Base-by-base conservation (phyloP, 352 stramenopile genomes). In the Phytophthora colocasiae region DNA sequence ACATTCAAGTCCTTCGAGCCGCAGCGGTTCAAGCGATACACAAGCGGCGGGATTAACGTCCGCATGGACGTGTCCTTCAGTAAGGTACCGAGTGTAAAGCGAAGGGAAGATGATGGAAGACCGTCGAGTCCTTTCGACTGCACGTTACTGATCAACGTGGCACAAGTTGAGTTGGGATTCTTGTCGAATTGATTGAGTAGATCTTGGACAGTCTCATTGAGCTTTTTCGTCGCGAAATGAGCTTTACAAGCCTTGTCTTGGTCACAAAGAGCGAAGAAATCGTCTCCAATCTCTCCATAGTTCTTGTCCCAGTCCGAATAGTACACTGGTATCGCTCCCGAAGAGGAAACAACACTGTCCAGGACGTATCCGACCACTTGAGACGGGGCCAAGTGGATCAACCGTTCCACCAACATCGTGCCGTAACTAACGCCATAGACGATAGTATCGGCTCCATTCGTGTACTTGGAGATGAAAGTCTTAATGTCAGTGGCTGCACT, bases 401-500 rank as follows among this genome's bases (percentile, higher is more conserved):
- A 32, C 0, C 80, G 73, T 34, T 87, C 75, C 6, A 78, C 67
- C 12, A 87, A 55, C 31, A 67, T 79, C 22, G 80, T 78, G 32
- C 78, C 78, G 58, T 89, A 89, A 69, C 80, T 85, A 7, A 80
- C 62, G n/a, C 78, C 81, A 26, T 88, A 84, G 6, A 88, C 55
- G 15, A 70, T 83, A 4, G 62, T 71, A 9, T 73, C 51, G 0
- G 12, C 43, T 6, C 27, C 56, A 29, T 66, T 77, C n/a, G 54
- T 63, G 19, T 66, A 63, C 45, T 40, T 64, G 3, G 54, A 55
- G 24, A 77, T 69, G 45, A 77, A 72, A 10, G 44, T 61, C 2
- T 26, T 36, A 3, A 83, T 8, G 19, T 83, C 75, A 4, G 50
- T 71, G 1, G 74, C 70, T 4, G 74, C 74, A 36, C 57, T 81